These are phyloP conservation scores for Exophiala oligosperma DNA, from an alignment of 2,329 filamentous ascomycete species.

Conservation along the genomic window DNA sequence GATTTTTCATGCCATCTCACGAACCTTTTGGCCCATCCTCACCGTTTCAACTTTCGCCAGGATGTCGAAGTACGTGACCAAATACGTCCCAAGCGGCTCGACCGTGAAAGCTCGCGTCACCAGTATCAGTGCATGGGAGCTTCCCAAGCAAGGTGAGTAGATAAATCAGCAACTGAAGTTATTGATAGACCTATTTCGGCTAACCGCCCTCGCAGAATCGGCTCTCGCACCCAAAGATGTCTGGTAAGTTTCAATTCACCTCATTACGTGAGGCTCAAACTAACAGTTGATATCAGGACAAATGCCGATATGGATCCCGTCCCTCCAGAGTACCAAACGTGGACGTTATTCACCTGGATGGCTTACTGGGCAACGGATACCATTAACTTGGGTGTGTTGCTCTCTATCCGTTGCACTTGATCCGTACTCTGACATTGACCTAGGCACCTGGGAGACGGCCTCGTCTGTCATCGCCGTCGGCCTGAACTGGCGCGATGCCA, in stretches of 20 bases:
- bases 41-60: not conserved
- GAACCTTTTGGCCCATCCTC: not conserved
- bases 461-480: constrained; percentile 52
- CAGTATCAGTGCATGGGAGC: constrained; percentile 46
- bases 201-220: constrained; percentile 32
- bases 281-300: constrained; percentile 43
- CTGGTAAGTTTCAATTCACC: constrained; percentile 39
- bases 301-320: constrained; percentile 52
- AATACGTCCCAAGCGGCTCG: constrained; percentile 36
- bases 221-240: constrained; percentile 49
- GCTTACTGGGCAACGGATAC: constrained; percentile 44
- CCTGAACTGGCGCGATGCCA: constrained; percentile 47
- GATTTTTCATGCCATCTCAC: not conserved
- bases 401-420: too few species aligned
- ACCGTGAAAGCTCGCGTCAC: constrained; percentile 44
- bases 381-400: constrained; percentile 30
- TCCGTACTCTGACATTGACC: too few species aligned
- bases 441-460: constrained; percentile 54
- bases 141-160: constrained; percentile 44
- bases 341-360: constrained; percentile 40
- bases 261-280: constrained; percentile 22
- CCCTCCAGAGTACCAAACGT: constrained; percentile 21
- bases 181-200: too few species aligned
- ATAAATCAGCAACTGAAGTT: not conserved
- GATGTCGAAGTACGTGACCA: constrained; percentile 29